Evolutionary conservation across 805 yeast species (phyloP).

Genomic region (Cyberlindnera sargentensis): DNA sequence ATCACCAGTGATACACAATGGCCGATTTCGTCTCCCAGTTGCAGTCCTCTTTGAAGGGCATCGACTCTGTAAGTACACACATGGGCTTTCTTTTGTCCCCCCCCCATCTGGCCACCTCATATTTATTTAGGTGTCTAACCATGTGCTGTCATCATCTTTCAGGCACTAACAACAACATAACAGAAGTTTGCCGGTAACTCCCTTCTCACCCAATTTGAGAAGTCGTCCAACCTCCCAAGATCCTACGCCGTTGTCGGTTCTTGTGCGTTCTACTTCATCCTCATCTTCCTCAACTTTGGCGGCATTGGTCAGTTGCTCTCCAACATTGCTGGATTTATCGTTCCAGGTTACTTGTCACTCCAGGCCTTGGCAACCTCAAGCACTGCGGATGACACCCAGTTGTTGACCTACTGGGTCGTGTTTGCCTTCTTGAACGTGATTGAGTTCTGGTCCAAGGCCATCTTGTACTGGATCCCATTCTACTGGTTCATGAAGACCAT

Average conservation of each 20-base stretch:
- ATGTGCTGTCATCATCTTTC: not conserved
- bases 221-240: constrained; percentile 51
- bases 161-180: not conserved
- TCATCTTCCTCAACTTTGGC: constrained; percentile 85
- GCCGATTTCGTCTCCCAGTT: constrained; percentile 40
- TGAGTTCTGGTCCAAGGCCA: constrained; percentile 94
- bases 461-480: constrained; percentile 93
- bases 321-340: constrained; percentile 82
- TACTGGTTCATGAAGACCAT: constrained; percentile 91
- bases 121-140: too few relatives aligned
- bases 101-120: too few relatives aligned
- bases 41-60: constrained; percentile 38
- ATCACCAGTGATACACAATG: constrained; percentile 19
- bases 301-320: constrained; percentile 93
- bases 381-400: constrained; percentile 74
- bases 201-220: constrained; percentile 21
- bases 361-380: constrained; percentile 70
- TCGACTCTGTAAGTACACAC: constrained; percentile 37
- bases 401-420: constrained; percentile 97
- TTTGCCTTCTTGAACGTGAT: constrained; percentile 84
- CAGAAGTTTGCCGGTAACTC: constrained; percentile 17
- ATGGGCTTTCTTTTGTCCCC: too few relatives aligned
- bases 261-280: constrained; percentile 58
- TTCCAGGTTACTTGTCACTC: constrained; percentile 87
- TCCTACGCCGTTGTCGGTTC: constrained; percentile 73